These are phyloP conservation scores for Penicillium sp. DNA, from an alignment of 2,329 filamentous ascomycete species.

Conservation along the genomic window DNA sequence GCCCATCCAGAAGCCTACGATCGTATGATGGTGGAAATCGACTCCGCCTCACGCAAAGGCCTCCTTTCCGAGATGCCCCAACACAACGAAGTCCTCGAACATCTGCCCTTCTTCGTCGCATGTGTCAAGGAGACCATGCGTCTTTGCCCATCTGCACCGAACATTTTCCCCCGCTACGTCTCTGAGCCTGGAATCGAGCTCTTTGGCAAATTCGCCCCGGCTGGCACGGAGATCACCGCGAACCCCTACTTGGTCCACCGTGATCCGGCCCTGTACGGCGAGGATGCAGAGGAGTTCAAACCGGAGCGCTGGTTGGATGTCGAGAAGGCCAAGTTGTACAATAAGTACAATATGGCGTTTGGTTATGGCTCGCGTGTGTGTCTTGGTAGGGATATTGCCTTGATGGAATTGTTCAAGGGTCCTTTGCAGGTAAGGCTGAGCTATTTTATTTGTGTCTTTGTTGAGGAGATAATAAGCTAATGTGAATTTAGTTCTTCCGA, in stretches of 20 bases:
- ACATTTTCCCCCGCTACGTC: slow-evolving; percentile 51
- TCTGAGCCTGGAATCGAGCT: slow-evolving; percentile 37
- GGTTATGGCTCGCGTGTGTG: slow-evolving; percentile 52
- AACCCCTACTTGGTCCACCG: slow-evolving; percentile 51
- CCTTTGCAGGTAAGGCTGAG: slow-evolving; percentile 28
- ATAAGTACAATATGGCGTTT: slow-evolving; percentile 51
- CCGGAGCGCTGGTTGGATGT: slow-evolving; percentile 44
- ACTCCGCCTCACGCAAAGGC: slow-evolving; percentile 35
- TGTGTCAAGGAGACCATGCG: slow-evolving; percentile 54
- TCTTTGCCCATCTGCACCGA: slow-evolving; percentile 51
- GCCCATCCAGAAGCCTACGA: slow-evolving; percentile 42
- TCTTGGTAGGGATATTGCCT: slow-evolving; percentile 51
- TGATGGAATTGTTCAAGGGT: slow-evolving; percentile 54
- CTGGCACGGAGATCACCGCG: slow-evolving; percentile 47
- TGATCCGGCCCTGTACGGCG: slow-evolving; percentile 42
- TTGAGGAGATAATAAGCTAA: background rate
- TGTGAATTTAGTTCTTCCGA: slow-evolving; percentile 29
- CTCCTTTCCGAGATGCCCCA: slow-evolving; percentile 36
- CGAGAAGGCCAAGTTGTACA: slow-evolving; percentile 42
- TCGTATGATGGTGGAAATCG: slow-evolving; percentile 50
- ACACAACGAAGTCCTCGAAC: slow-evolving; percentile 43
- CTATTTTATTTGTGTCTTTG: background rate
- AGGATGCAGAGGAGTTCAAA: slow-evolving; percentile 40
- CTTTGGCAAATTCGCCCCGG: slow-evolving; percentile 41
- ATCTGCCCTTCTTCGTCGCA: slow-evolving; percentile 50